Base-by-base conservation (phyloP, 331 rosid genomes). In the Malus hybrid region DNA sequence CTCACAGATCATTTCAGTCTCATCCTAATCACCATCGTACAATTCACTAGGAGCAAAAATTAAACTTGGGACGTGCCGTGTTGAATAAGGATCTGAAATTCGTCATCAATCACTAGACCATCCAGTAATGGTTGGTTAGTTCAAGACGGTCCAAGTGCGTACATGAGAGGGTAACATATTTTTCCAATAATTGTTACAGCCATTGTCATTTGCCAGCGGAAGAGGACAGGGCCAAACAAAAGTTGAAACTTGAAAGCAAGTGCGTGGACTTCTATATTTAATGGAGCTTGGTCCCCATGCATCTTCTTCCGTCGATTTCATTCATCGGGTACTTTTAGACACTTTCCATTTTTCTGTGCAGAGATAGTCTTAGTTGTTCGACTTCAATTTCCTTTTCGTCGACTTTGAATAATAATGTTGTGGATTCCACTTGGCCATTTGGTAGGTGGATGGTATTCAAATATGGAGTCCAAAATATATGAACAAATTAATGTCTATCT, bases 21-120 rank as follows among this genome's bases (percentile, higher is more conserved):
- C 4, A 0, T 0, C 0, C 1, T 39, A 0, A 39, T 0, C 44
- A 39, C 0, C 12, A 8, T 39, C 44, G 0, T 39, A 39, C 3
- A 1, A 39, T 39, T 39, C 4, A 39, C 4, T 1, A 39, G 1
- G 0, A 39, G 4, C 0, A 39, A 0, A 39, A 39, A 9, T 39
- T 39, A 0, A 39, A 39, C 12, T 39, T 1, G 0, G 0, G 0
- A 39, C 12, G 1, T 39, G 1, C 12, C 0, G 0, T 39, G 0
- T 39, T 1, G 0, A 39, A 39, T 39, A 39, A 3, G 1, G 0
- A 39, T 0, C 4, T 39, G 0, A 39, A 39, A 39, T 39, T 39
- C 4, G 0, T 10, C 12, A 9, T 39, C 12, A 39, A 39, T 39
- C 4, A 39, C 4, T 2, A 0, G 1, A 39, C 4, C 46, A 39